Evolutionary conservation across 495 filamentous ascomycete species (phyloP), one percentile per base, ranked within the genome.

Genomic region (Glonium stellatum): DNA sequence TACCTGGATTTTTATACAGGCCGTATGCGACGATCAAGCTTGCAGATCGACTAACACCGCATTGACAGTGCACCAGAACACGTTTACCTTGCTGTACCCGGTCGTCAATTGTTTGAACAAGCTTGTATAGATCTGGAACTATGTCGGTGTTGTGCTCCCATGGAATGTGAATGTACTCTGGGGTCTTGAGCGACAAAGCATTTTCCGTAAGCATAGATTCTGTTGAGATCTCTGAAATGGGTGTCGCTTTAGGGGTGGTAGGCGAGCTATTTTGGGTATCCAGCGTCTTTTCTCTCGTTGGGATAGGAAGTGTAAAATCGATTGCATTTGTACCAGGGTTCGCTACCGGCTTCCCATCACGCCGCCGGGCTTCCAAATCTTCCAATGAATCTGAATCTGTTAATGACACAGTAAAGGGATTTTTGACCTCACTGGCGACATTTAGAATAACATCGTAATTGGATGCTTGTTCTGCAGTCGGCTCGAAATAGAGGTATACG

Each of bases 141-240:
- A 98, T 96, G 61, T 96, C 90, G 0, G 92, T 96, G 67, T 97
- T 97, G 73, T 98, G 93, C 63, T 98, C 95, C 93, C 93, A 98
- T 2, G 83, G 86, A 49, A 98, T 87, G 69, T 98, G 93, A 53
- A 97, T 84, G 69, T 98, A 98, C 71, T 98, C 93, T 1, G 93
- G 93, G 37, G 55, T 58, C 23, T 83, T 74, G 15, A 63, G 19
- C 65, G 70, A 42, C 15, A 42, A 46, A 44, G 60, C 55, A 74
- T 76, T 9, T 69, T 71, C n/a, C 67, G 75, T 68, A 80, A 13
- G n/a, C 23, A 39, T 54, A 12, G 39, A 53, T 39, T 51, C 41
- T 48, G 34, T 31, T 18, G 44, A 50, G 31, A 44, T 56, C 23
- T 65, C 59, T 13, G 50, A 58, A 37, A 68, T 31, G 5, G 69